Evolutionary conservation across 2,329 filamentous ascomycete species (phyloP).

Genomic region (Phoma sp.): DNA sequence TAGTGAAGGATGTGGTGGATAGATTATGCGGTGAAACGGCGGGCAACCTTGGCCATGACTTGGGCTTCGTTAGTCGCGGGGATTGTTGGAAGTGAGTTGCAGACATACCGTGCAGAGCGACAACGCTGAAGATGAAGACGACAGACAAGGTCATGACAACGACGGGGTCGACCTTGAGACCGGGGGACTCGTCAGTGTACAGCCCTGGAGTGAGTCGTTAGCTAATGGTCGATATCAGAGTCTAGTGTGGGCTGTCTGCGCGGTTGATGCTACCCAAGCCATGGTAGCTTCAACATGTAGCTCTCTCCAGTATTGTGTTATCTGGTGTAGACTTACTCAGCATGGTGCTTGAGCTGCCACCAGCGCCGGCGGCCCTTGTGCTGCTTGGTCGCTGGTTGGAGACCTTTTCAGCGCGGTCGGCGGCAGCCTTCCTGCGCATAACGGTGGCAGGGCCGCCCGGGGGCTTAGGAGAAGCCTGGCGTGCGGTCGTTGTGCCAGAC

Average conservation of each 20-base stretch:
- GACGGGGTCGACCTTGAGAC: constrained; percentile 96
- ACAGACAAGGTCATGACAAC: constrained; percentile 95
- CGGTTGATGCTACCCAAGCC: background rate
- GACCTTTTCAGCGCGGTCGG: constrained; percentile 96
- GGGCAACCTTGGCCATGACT: constrained; percentile 96
- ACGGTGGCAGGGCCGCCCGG: constrained; percentile 94
- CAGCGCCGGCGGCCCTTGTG: constrained; percentile 91
- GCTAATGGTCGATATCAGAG: background rate
- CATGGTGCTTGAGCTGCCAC: constrained; percentile 98
- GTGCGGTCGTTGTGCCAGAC: constrained; percentile 74
- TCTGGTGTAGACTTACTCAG: constrained; percentile 70
- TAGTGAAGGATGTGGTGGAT: constrained; percentile 3
- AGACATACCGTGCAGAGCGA: constrained; percentile 88
- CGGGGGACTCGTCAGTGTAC: constrained; percentile 98
- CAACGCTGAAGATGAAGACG: constrained; percentile 98
- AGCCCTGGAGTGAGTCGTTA: constrained; percentile 64
- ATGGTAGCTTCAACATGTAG: background rate
- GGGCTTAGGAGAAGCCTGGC: constrained; percentile 84
- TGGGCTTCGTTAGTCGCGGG: constrained; percentile 24
- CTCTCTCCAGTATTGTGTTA: background rate
- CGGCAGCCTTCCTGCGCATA: constrained; percentile 92
- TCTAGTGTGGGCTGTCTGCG: background rate
- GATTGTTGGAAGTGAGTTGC: background rate
- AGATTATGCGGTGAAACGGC: constrained; percentile 73
- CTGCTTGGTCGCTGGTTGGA: constrained; percentile 92